These are phyloP conservation scores for Tetradesmus lagerheimii DNA, from an alignment of 139 green algal genomes.

Conservation along the genomic window DNA sequence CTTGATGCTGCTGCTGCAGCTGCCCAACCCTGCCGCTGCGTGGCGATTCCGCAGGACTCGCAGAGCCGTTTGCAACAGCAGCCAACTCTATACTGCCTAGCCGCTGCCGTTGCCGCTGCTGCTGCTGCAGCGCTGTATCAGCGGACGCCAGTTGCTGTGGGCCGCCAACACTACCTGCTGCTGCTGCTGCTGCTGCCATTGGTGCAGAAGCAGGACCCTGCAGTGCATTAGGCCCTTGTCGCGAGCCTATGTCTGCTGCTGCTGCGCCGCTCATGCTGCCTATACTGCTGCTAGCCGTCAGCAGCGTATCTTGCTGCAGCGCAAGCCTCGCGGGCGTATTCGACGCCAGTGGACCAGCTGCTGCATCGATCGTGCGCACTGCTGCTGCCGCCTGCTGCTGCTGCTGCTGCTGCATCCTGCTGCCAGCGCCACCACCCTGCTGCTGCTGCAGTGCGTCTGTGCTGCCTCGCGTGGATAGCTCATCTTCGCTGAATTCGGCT, in stretches of 20 bases:
- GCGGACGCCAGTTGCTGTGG: background rate
- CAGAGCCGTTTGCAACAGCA: slow-evolving; percentile 2
- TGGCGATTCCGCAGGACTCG: slow-evolving; percentile 11
- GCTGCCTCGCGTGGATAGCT: slow-evolving; percentile 17
- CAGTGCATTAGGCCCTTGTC: background rate
- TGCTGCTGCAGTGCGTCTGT: slow-evolving; percentile 22
- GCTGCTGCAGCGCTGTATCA: slow-evolving; percentile 13
- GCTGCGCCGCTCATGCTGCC: slow-evolving; percentile 6
- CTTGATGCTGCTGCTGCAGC: slow-evolving; percentile 31
- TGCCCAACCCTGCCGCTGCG: slow-evolving; percentile 17
- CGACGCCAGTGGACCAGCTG: slow-evolving; percentile 32
- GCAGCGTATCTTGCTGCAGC: slow-evolving; percentile 36
- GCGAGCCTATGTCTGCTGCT: background rate
- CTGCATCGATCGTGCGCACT: slow-evolving; percentile 22
- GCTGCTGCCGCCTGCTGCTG: slow-evolving; percentile 20
- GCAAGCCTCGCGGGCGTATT: slow-evolving; percentile 32
- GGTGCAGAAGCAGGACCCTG: background rate
- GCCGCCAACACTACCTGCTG: background rate
- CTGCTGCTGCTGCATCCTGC: slow-evolving; percentile 17
- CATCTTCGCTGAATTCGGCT: slow-evolving; percentile 47
- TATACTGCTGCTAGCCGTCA: slow-evolving; percentile 38
- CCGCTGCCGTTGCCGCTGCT: background rate
- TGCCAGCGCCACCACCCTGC: background rate
- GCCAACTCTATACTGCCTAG: slow-evolving; percentile 37
- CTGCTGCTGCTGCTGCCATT: background rate